Conservation (phyloP, 2,329 filamentous ascomycete genomes). For the Alternaria viburni region DNA sequence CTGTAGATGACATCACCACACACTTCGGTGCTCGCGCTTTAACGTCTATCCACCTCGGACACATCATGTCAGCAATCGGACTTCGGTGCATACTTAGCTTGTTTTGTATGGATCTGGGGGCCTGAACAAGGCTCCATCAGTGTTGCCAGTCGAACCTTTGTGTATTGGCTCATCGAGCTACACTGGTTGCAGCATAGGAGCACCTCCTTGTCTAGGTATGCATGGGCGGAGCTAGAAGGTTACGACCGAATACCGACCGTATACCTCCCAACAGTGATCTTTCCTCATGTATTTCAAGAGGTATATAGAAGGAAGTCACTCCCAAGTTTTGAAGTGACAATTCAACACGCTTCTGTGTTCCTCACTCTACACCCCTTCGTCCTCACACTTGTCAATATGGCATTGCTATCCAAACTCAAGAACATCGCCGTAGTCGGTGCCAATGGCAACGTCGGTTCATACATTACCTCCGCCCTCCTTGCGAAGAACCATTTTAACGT, state of each 20-base stretch:
- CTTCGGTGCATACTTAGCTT: neutral
- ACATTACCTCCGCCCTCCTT: conserved; percentile 50
- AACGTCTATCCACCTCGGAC: neutral
- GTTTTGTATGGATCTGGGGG: neutral
- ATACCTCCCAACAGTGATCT: neutral
- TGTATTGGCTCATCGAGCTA: neutral
- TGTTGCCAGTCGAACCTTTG: too few relatives aligned
- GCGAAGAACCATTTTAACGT: conserved; percentile 55
- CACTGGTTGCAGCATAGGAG: neutral
- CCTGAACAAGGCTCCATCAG: neutral
- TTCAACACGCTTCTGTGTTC: neutral
- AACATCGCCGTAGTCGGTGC: conserved; percentile 51
- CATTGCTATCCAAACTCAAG: conserved; percentile 23
- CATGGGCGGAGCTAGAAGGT: neutral
- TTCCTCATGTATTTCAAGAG: neutral
- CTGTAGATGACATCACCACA: neutral
- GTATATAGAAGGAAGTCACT: neutral
- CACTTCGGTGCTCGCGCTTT: neutral
- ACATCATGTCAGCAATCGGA: neutral
- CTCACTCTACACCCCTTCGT: neutral
- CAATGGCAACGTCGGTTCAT: conserved; percentile 28
- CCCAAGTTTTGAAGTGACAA: neutral
- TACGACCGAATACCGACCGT: conserved; percentile 5
- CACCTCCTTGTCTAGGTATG: neutral
- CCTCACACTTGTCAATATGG: neutral